Percentiles rank a stretch among this genome's conserved stretches.
phyloP scores from a whole-genome alignment of 2,329 filamentous ascomycete species.

The Daldinia eschscholtzii region DNA sequence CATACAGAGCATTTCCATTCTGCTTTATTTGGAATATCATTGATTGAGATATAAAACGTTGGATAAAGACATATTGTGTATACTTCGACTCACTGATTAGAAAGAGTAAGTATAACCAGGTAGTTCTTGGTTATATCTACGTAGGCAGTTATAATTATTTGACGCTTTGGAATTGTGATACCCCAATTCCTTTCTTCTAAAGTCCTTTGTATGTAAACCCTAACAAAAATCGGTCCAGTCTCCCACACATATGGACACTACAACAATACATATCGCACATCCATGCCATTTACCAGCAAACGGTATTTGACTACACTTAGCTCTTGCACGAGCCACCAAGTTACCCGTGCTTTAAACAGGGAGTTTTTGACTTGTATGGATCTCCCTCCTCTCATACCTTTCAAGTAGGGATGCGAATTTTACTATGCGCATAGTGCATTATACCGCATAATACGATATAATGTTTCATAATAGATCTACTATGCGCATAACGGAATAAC shows the following conservation, averaged over 20 bases:
- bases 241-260: slow-evolving; percentile 7
- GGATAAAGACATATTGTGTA: background rate
- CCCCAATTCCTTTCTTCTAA: slow-evolving; percentile 4
- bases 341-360: slow-evolving; percentile 28
- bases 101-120: background rate
- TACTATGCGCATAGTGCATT: no score
- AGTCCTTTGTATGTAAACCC: slow-evolving; percentile 15
- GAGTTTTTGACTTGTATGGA: slow-evolving; percentile 6
- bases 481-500: no score
- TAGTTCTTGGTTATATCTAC: background rate
- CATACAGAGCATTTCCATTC: background rate
- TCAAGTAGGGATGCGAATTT: no score
- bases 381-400: slow-evolving; percentile 15
- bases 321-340: slow-evolving; percentile 34
- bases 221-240: slow-evolving; percentile 14
- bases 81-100: background rate
- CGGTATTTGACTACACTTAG: slow-evolving; percentile 24
- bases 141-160: background rate
- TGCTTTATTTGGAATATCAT: background rate
- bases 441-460: no score
- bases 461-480: no score
- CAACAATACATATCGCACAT: slow-evolving; percentile 13
- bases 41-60: background rate
- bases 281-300: slow-evolving; percentile 11
- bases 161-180: slow-evolving; percentile 21